A percentile compares a stretch with the other conserved stretches of the same genome.
Conservation (phyloP, 352 stramenopile species). For the Paralagenidium karlingii region DNA sequence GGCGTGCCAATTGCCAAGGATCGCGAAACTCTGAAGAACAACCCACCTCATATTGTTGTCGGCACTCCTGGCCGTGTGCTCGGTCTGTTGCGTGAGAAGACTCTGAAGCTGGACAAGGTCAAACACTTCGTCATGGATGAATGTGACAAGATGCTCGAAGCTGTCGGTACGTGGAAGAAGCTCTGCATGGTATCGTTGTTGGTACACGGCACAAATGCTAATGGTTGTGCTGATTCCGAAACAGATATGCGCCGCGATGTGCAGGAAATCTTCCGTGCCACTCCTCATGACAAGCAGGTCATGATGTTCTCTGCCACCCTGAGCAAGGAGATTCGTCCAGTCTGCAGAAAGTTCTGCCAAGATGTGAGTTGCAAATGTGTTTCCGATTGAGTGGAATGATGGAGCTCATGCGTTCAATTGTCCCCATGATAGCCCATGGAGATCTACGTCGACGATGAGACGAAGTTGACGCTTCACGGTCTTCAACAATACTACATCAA, state of each 20-base stretch:
- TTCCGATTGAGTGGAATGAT: conserved; percentile 1
- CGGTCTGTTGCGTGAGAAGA: conserved; percentile 88
- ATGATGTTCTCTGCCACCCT: conserved; percentile 99
- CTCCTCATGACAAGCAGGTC: conserved; percentile 99
- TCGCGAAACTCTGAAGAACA: conserved; percentile 95
- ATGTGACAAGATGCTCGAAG: conserved; percentile 99
- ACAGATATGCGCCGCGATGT: conserved; percentile 98
- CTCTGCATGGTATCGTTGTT: conserved; percentile 5
- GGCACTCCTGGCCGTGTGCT: conserved; percentile 95
- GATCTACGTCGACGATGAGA: conserved; percentile 99
- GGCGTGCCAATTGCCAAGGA: conserved; percentile 92
- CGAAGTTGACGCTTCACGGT: conserved; percentile 99
- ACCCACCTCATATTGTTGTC: conserved; percentile 93
- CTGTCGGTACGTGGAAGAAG: conserved; percentile 81
- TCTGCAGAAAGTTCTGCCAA: conserved; percentile 99
- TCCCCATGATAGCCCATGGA: conserved; percentile 86
- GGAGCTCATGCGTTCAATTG: background rate
- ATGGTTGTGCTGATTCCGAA: background rate
- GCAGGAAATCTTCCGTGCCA: conserved; percentile 99
- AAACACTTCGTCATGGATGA: conserved; percentile 99
- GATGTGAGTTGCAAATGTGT: conserved; percentile 64
- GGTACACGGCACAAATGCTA: background rate
- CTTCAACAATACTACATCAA: conserved; percentile 99
- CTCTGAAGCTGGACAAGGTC: conserved; percentile 96
- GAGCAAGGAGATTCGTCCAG: conserved; percentile 97